Evolutionary conservation across 306 rosid genomes (phyloP), one percentile per base, ranked within the genome.

Genomic region (Benincasa hispida): DNA sequence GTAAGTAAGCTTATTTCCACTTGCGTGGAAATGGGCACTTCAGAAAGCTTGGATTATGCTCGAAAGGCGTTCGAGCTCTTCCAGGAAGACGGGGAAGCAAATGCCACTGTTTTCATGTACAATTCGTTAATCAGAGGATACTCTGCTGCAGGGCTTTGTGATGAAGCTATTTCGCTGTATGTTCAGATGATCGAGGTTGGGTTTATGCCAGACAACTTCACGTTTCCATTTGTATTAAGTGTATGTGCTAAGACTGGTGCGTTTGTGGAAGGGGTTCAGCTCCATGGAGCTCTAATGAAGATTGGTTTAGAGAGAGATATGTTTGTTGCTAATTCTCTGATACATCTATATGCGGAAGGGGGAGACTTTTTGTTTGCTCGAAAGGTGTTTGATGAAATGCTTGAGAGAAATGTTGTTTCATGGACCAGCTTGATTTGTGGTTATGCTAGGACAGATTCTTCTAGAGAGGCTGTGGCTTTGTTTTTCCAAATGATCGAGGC

Each of bases 351-450:
- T 51, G 86, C 85, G 0, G 93, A 88, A 60, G 77, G 88, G 35
- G 87, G 90, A 47, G 80, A 81, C 53, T 75, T 93, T 79, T 88
- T 72, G 2, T 67, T 76, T 37, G 91, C 84, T 28, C 86, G 78
- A 2, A 92, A 88, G 86, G 82, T 90, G 87, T 92, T 92, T 78
- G 97, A 88, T 48, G 76, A 8, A 81, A 88, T 92, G 97, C 75
- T 50, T 70, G 86, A 88, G 1, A 89, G 97, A 88, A 91, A 89
- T 78, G 96, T 86, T 25, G 91, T 91, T 86, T 91, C 93, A 17
- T 91, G 96, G 98, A 93, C 96, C 78, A 88, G 91, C 78, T 85
- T 93, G 88, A 93, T 89, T 69, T 89, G 89, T 81, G 97, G 97
- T 5, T 89, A 89, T 82, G 85, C 84, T 50, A 82, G 91, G 77